A percentile compares a stretch with the other conserved stretches of the same genome.
phyloP scores from a whole-genome alignment of 148 eudicot genomes.

The Camellia japonica region DNA sequence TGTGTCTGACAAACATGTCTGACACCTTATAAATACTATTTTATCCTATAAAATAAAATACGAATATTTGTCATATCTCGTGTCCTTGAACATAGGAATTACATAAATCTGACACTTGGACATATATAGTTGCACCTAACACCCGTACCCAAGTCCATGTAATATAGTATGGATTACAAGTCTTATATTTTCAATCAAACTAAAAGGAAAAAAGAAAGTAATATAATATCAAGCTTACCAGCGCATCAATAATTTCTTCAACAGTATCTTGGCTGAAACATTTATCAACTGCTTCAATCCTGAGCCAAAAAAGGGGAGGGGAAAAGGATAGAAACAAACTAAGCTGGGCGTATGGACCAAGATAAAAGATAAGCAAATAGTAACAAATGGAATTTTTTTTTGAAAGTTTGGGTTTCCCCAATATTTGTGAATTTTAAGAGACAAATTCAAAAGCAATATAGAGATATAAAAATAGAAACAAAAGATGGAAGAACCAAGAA shows the following conservation, averaged over 20 bases:
- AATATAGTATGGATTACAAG: not conserved
- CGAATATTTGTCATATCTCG: too few relatives aligned
- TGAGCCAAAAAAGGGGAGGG: slow-evolving; percentile 31
- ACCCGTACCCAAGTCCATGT: too few relatives aligned
- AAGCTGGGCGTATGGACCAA: not conserved
- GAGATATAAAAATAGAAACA: not conserved
- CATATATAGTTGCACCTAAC: too few relatives aligned
- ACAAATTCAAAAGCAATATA: not conserved
- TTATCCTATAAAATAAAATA: too few relatives aligned
- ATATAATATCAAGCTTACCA: slow-evolving; percentile 47
- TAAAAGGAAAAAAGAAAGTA: not conserved
- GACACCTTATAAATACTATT: too few relatives aligned
- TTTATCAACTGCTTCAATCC: slow-evolving; percentile 71
- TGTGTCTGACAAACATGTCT: too few relatives aligned
- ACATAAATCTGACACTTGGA: too few relatives aligned
- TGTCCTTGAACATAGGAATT: too few relatives aligned
- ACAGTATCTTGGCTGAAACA: slow-evolving; percentile 84
- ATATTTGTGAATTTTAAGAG: not conserved
- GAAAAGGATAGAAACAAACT: not conserved
- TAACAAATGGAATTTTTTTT: too few relatives aligned
- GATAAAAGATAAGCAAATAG: not conserved
- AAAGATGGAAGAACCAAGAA: slow-evolving; percentile 6
- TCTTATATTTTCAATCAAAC: not conserved
- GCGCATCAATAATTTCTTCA: slow-evolving; percentile 78
- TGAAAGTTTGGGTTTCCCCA: not conserved